A percentile compares a stretch with the other conserved stretches of the same genome.
Evolutionary conservation across 2,329 filamentous ascomycete species (phyloP).

Genomic region (Arachnopeziza araneosa): DNA sequence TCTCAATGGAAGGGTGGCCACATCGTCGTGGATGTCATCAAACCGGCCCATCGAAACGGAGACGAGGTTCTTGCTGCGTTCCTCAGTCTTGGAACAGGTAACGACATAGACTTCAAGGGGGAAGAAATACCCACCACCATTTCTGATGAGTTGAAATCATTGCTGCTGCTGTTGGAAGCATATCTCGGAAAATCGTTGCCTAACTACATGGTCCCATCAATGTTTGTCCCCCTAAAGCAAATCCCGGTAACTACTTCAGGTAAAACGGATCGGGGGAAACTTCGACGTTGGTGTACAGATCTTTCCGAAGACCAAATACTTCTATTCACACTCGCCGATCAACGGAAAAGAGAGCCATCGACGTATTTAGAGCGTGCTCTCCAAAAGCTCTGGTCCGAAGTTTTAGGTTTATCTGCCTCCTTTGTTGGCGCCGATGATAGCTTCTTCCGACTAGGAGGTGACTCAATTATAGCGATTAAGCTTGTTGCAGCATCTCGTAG

Average conservation of each 20-base stretch:
- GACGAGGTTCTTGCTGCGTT: too few species aligned
- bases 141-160: too few species aligned
- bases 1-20: too few species aligned
- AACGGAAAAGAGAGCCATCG: too few species aligned
- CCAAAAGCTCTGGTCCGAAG: not conserved
- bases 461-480: not conserved
- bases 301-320: not conserved
- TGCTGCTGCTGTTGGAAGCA: too few species aligned
- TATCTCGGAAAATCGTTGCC: conserved; percentile 28
- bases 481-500: not conserved
- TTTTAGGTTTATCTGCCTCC: not conserved
- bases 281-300: not conserved
- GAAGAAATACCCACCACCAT: too few species aligned
- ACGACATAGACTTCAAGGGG: too few species aligned
- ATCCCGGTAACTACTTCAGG: conserved; percentile 27
- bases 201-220: conserved; percentile 28
- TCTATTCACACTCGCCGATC: too few species aligned
- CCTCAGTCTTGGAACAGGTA: too few species aligned
- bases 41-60: too few species aligned
- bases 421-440: not conserved
- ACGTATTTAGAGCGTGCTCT: too few species aligned
- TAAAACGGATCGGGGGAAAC: conserved; percentile 18
- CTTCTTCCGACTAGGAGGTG: not conserved
- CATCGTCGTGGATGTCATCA: too few species aligned
- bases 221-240: conserved; percentile 23